Conservation (phyloP, 2,329 filamentous ascomycete species). For the Alternaria incomplexa region DNA sequence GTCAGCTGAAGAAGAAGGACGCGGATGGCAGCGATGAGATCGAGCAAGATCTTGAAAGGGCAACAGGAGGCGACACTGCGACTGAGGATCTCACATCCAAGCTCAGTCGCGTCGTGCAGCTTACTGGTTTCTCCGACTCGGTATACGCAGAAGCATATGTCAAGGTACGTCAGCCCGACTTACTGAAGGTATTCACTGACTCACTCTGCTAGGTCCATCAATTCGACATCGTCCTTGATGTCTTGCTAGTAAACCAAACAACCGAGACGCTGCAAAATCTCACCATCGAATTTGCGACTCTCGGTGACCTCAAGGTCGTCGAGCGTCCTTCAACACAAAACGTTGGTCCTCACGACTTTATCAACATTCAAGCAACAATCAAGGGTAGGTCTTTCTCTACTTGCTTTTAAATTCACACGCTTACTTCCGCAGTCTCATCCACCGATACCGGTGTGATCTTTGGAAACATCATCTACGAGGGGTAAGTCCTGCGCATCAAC, state of each 20-base stretch:
- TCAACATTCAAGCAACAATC: conserved; percentile 98
- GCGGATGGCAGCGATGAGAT: conserved; percentile 83
- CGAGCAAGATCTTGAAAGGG: conserved; percentile 88
- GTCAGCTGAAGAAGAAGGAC: conserved; percentile 88
- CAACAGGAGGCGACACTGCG: conserved; percentile 85
- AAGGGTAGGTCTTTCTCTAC: conserved; percentile 74
- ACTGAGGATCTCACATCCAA: conserved; percentile 91
- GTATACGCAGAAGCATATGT: conserved; percentile 99
- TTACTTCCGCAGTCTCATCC: conserved; percentile 71
- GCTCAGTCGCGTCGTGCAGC: conserved; percentile 91
- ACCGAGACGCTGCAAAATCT: conserved; percentile 95
- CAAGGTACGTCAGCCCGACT: conserved; percentile 61
- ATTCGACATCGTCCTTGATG: conserved; percentile 97
- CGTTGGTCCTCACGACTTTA: conserved; percentile 91
- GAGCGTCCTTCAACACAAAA: conserved; percentile 97
- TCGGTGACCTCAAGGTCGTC: conserved; percentile 97
- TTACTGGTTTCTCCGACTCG: conserved; percentile 96
- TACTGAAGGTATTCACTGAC: conserved; percentile 11
- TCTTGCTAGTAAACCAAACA: conserved; percentile 96
- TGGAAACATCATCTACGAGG: conserved; percentile 97
- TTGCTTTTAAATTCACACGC: conserved; percentile 35
- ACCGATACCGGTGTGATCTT: conserved; percentile 99
- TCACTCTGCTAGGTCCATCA: conserved; percentile 69
- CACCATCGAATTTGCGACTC: conserved; percentile 96
- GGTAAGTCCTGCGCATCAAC: conserved; percentile 44